Conservation (phyloP, 208 protist genomes). For the Trypanosomatidae sp. region DNA sequence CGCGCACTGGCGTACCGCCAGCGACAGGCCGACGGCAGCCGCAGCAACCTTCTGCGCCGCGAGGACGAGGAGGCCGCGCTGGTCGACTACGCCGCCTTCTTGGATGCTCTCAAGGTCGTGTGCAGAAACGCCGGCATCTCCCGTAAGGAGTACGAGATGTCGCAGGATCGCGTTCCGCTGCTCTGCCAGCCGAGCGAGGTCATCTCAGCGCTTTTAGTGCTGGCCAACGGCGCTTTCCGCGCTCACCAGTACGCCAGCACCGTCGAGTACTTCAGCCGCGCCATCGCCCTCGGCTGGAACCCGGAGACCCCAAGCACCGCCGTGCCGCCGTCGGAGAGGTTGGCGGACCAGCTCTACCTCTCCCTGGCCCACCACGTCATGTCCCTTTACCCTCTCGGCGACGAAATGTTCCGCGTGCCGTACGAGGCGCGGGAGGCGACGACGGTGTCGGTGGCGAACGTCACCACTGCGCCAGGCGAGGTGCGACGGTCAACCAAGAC, state of each 20-base stretch:
- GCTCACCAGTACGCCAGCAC: slow-evolving; percentile 49
- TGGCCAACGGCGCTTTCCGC: slow-evolving; percentile 75
- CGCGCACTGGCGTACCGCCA: slow-evolving; percentile 66
- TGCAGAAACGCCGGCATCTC: slow-evolving; percentile 1
- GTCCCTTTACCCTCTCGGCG: slow-evolving; percentile 34
- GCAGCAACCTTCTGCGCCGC: slow-evolving; percentile 8
- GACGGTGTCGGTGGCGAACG: slow-evolving; percentile 9
- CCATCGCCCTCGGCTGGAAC: slow-evolving; percentile 76
- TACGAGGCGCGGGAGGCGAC: slow-evolving; percentile 71
- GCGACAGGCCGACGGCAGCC: slow-evolving; percentile 28
- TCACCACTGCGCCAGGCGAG: not conserved
- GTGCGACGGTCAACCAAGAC: slow-evolving; percentile 8
- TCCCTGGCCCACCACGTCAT: slow-evolving; percentile 71
- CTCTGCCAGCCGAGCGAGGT: slow-evolving; percentile 49
- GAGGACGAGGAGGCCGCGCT: slow-evolving; percentile 64
- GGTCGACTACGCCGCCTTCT: slow-evolving; percentile 55
- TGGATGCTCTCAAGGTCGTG: slow-evolving; percentile 32
- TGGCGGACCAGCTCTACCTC: slow-evolving; percentile 74
- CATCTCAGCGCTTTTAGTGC: slow-evolving; percentile 75
- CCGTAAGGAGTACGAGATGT: not conserved
- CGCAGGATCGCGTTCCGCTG: slow-evolving; percentile 13
- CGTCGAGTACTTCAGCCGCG: slow-evolving; percentile 64
- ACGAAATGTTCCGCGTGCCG: slow-evolving; percentile 83
- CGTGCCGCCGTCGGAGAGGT: slow-evolving; percentile 24
- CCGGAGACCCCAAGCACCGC: slow-evolving; percentile 25